Conservation (phyloP, 495 filamentous ascomycete genomes). For the Tuber magnatum region DNA sequence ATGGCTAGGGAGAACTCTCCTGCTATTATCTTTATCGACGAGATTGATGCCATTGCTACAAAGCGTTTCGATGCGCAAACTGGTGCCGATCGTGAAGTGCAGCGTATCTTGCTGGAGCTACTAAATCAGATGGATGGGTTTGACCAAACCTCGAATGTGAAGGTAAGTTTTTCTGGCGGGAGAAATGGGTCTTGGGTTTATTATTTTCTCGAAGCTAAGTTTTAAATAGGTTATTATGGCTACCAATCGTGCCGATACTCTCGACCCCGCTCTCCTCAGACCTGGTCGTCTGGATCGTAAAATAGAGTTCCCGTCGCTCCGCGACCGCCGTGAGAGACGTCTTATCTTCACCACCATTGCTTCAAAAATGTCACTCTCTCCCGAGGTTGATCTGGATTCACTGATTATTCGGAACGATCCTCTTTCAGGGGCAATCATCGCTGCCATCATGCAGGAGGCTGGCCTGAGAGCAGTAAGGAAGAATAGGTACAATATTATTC, state of each 20-base stretch:
- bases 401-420: slow-evolving; percentile 95
- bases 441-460: slow-evolving; percentile 98
- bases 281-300: slow-evolving; percentile 94
- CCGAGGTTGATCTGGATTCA: slow-evolving; percentile 91
- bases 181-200: neutral
- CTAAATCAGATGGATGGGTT: slow-evolving; percentile 99
- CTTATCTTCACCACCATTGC: slow-evolving; percentile 96
- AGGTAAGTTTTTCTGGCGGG: slow-evolving; percentile 43
- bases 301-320: slow-evolving; percentile 90
- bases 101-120: slow-evolving; percentile 92
- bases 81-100: slow-evolving; percentile 93
- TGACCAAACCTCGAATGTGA: slow-evolving; percentile 96
- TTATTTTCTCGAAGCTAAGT: slow-evolving; percentile 12
- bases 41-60: slow-evolving; percentile 97
- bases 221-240: slow-evolving; percentile 78
- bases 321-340: slow-evolving; percentile 85
- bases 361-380: slow-evolving; percentile 88
- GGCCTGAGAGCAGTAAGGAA: slow-evolving; percentile 91
- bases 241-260: slow-evolving; percentile 92
- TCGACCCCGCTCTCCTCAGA: slow-evolving; percentile 88
- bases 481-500: slow-evolving; percentile 98
- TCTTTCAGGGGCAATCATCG: slow-evolving; percentile 88
- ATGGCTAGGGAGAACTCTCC: slow-evolving; percentile 98
- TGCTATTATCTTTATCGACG: slow-evolving; percentile 98
- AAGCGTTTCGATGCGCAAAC: slow-evolving; percentile 99